Percentiles rank a stretch among this genome's conserved stretches.
Evolutionary conservation across 345 rosid species (phyloP).

Genomic region (Gossypium rotundifolium): DNA sequence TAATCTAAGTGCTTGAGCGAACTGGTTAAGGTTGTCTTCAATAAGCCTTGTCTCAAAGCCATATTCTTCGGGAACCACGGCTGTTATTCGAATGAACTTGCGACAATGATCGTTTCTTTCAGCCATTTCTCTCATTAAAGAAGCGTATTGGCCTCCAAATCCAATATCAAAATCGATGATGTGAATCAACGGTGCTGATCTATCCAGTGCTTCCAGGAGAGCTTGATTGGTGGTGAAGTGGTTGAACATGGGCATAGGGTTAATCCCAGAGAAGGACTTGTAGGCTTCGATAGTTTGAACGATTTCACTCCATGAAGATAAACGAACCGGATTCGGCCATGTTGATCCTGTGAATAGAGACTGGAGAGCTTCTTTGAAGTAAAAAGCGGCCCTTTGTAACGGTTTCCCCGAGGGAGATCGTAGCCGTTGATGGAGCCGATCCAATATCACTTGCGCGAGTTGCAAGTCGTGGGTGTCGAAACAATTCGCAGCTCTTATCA

Average conservation of each 20-base stretch:
- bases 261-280: conserved; percentile 62
- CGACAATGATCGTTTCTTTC: conserved; percentile 33
- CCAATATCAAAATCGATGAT: conserved; percentile 91
- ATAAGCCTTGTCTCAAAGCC: conserved; percentile 60
- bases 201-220: conserved; percentile 61
- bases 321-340: conserved; percentile 25
- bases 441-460: conserved; percentile 67
- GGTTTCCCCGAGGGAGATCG: conserved; percentile 65
- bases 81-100: conserved; percentile 59
- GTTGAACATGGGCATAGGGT: conserved; percentile 87
- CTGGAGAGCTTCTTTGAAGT: conserved; percentile 81
- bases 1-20: conserved; percentile 70
- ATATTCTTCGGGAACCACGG: conserved; percentile 69
- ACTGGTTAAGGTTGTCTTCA: conserved; percentile 68
- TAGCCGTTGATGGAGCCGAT: conserved; percentile 64
- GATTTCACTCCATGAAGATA: conserved; percentile 61
- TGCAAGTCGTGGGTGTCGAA: conserved; percentile 74
- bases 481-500: conserved; percentile 73
- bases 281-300: conserved; percentile 66
- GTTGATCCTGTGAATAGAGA: conserved; percentile 44
- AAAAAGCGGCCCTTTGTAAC: conserved; percentile 75
- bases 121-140: conserved; percentile 68
- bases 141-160: conserved; percentile 88
- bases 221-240: conserved; percentile 90
- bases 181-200: conserved; percentile 54